Evolutionary conservation across 306 rosid species (phyloP), one percentile per base, ranked within the genome.

Genomic region (Rosa lucieae): DNA sequence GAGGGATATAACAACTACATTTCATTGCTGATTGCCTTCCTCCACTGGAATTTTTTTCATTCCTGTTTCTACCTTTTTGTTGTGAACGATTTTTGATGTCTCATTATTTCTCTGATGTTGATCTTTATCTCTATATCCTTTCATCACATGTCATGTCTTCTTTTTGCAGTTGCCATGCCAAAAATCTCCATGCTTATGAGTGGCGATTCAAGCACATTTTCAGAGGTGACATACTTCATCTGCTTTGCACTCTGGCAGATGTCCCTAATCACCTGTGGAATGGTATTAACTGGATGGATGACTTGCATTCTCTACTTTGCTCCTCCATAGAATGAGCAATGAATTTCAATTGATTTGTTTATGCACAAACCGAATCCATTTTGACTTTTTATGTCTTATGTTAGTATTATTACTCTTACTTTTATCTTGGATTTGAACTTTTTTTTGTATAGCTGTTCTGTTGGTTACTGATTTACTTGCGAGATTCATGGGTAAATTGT

Each of bases 151-250:
- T 52, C 83, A 58, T 21, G 37, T 77, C 21, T 43, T 61, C 29
- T 18, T 61, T 55, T 79, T 95, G 91, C 26, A 23, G 93, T 89
- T 17, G 92, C 97, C 43, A 92, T 32, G 35, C 35, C 35, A 32
- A 85, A 84, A 98, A 95, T 85, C 94, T 95, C 73, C 99, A 92
- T 72, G 97, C 98, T 71, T 91, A 87, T 53, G 98, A 91, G 43
- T 95, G 99, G 99, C 89, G 97, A 62, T 95, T 95, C 80, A 92
- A 92, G 83, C 99, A 95, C 84, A 95, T 95, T 80, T 95, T 89
- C 85, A 85, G 99, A 91, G 99, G 99, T 89, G 81, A 72, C 18
- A 26, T 67, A 35, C 59, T 40, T 63, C 46, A 17, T 35, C 52
- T 53, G 61, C 44, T 56, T 76, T 32, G 35, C 35, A 32, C 35